phyloP scores from a whole-genome alignment of 2,329 filamentous ascomycete genomes.

The Colletotrichum tabaci region DNA sequence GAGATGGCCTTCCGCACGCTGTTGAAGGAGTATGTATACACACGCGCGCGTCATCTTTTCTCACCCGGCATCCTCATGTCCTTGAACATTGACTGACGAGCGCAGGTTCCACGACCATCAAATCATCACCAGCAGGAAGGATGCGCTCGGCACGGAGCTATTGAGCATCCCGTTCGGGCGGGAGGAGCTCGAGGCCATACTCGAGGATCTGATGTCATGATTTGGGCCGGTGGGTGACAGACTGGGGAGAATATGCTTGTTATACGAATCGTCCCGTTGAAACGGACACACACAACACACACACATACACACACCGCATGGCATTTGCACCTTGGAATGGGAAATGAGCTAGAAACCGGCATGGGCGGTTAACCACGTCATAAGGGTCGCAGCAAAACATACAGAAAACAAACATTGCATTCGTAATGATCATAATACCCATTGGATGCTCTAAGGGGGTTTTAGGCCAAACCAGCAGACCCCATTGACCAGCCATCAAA shows the following conservation, averaged over 20 bases:
- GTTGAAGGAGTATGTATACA: conserved; percentile 82
- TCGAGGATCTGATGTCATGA: conserved; percentile 78
- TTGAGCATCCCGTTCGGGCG: conserved; percentile 87
- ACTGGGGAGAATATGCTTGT: too few species aligned
- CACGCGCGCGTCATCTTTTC: too few species aligned
- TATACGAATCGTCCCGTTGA: background rate
- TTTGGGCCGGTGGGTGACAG: background rate
- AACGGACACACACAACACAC: background rate
- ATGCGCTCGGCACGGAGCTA: conserved; percentile 87
- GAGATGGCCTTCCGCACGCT: conserved; percentile 96
- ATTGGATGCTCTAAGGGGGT: conserved; percentile 29
- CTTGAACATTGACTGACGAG: background rate
- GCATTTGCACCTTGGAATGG: background rate
- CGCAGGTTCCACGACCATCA: conserved; percentile 93
- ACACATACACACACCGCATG: background rate
- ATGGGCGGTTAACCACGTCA: background rate
- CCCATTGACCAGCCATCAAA: conserved; percentile 2
- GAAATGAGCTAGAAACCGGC: background rate
- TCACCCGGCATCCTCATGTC: too few species aligned
- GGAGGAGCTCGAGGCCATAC: conserved; percentile 89
- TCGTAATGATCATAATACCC: conserved; percentile 32
- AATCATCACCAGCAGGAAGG: conserved; percentile 92
- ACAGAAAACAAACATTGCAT: conserved; percentile 14
- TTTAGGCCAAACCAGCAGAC: conserved; percentile 6
- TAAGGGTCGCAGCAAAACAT: background rate